Conservation (phyloP, 441 rosid genomes). For the Euphorbia schlechtendalii region DNA sequence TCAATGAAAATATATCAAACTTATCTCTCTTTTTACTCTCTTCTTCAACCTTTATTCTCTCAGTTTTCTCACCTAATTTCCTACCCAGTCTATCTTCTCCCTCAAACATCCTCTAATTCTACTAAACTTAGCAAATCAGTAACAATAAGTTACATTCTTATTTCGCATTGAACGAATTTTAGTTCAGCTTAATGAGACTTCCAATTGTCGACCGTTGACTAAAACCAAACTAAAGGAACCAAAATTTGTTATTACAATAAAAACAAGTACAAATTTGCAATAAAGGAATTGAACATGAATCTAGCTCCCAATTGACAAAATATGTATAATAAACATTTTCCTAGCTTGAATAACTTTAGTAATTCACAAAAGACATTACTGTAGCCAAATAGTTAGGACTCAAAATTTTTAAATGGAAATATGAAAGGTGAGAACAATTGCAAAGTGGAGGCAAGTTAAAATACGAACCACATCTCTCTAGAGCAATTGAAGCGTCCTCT, state of each 20-base stretch:
- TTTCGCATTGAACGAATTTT: not conserved
- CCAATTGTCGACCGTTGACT: not conserved
- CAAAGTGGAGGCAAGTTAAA: not conserved
- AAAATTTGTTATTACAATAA: too few species aligned
- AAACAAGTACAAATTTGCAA: not conserved
- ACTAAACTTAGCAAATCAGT: too few species aligned
- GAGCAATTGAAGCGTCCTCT: conserved; percentile 62
- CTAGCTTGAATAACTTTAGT: not conserved
- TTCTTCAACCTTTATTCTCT: too few species aligned
- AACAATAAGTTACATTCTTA: too few species aligned
- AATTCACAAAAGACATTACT: not conserved
- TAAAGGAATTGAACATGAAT: not conserved
- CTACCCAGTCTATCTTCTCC: too few species aligned
- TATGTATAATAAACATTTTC: not conserved
- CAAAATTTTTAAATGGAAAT: not conserved
- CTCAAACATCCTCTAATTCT: too few species aligned
- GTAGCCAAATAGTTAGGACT: not conserved
- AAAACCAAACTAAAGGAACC: not conserved
- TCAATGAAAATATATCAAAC: too few species aligned
- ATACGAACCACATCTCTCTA: conserved; percentile 78
- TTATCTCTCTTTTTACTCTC: too few species aligned
- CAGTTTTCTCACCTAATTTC: too few species aligned
- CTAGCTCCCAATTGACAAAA: not conserved
- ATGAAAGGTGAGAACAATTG: not conserved
- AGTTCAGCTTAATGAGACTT: not conserved